These are phyloP conservation scores for Entophlyctis luteolus DNA, from an alignment of 192 early-diverging fungal species.

Conservation along the genomic window DNA sequence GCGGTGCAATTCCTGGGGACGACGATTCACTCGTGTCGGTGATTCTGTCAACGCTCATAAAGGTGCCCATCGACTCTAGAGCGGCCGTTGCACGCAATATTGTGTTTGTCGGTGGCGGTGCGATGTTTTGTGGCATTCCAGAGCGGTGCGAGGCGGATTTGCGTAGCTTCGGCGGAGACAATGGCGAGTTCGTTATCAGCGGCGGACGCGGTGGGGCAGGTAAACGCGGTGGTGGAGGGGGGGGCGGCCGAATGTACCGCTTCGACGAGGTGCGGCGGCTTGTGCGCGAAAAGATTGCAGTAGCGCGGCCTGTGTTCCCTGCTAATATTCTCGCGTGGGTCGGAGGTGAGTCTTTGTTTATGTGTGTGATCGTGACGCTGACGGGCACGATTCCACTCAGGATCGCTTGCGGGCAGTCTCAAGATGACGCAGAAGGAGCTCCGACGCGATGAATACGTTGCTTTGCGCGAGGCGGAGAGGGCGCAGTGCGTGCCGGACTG, in stretches of 20 bases:
- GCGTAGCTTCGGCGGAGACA: conserved; percentile 41
- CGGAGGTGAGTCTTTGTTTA: conserved; percentile 46
- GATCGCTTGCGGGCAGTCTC: conserved; percentile 70
- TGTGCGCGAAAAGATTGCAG: conserved; percentile 1
- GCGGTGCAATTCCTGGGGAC: conserved; percentile 47
- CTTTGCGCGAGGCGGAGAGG: neutral
- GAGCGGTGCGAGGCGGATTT: conserved; percentile 62
- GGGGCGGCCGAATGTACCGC: conserved; percentile 48
- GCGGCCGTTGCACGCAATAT: conserved; percentile 59
- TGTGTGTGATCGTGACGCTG: neutral
- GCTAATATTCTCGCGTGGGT: conserved; percentile 74
- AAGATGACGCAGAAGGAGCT: conserved; percentile 71
- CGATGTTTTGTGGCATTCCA: conserved; percentile 70
- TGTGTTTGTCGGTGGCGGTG: conserved; percentile 73
- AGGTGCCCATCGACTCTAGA: conserved; percentile 69
- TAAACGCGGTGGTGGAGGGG: conserved; percentile 20
- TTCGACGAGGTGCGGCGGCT: conserved; percentile 48
- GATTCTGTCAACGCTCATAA: conserved; percentile 53
- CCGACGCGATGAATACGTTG: conserved; percentile 58
- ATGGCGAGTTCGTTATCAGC: conserved; percentile 40
- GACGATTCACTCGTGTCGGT: conserved; percentile 53
- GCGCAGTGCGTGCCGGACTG: conserved; percentile 6
- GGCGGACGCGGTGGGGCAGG: conserved; percentile 8
- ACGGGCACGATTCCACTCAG: conserved; percentile 16
- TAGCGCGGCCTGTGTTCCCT: conserved; percentile 54